phyloP scores from a whole-genome alignment of 345 rosid genomes.

The Garcia nutans region DNA sequence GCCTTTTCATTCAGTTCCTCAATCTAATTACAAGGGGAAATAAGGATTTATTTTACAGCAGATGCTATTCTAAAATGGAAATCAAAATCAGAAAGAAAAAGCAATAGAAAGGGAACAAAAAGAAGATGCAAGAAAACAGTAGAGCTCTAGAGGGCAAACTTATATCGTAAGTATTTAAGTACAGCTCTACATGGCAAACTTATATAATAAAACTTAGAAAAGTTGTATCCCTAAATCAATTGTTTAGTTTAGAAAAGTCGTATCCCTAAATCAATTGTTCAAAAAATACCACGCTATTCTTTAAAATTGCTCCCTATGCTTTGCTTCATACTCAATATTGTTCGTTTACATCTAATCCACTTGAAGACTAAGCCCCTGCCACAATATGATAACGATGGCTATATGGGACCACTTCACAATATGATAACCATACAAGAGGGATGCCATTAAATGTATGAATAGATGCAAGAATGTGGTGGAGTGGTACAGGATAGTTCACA shows the following conservation, averaged over 20 bases:
- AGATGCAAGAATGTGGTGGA: neutral
- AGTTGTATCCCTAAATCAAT: no score
- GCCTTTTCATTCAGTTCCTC: slow-evolving; percentile 66
- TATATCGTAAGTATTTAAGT: no score
- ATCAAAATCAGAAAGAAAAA: neutral
- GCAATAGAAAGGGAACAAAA: no score
- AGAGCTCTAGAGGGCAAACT: neutral
- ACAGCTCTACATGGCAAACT: no score
- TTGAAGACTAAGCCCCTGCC: neutral
- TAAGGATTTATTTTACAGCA: slow-evolving; percentile 6
- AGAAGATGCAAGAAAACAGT: neutral
- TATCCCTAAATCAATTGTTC: neutral
- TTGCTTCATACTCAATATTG: neutral
- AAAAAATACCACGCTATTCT: neutral
- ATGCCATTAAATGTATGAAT: neutral
- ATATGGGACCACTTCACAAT: neutral
- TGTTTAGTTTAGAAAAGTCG: no score
- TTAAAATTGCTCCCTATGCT: neutral
- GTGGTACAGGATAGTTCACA: neutral
- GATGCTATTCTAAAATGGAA: neutral
- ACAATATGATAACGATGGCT: neutral
- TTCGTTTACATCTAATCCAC: neutral
- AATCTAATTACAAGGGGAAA: slow-evolving; percentile 45
- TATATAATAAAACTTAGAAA: no score
- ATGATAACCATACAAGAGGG: neutral